Evolutionary conservation across 1,284 basidiomycete species (phyloP).

Genomic region (Tylopilus sp.): DNA sequence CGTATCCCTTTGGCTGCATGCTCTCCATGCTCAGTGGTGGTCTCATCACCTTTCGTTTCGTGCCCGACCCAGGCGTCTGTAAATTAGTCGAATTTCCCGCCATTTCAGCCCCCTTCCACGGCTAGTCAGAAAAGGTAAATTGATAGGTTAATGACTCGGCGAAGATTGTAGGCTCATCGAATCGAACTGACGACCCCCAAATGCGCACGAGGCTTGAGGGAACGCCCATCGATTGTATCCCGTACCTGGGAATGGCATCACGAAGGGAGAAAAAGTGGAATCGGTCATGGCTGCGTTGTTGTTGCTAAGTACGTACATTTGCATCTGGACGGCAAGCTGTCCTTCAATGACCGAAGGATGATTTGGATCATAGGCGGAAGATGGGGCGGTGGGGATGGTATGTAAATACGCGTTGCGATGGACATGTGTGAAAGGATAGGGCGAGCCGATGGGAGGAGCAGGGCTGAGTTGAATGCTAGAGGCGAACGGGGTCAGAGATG

Average conservation of each 20-base stretch:
- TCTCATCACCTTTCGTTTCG: conserved; percentile 50
- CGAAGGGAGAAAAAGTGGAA: conserved; percentile 77
- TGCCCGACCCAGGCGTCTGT: conserved; percentile 41
- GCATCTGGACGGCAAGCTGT: conserved; percentile 79
- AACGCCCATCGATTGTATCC: conserved; percentile 74
- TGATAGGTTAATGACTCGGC: conserved; percentile 79
- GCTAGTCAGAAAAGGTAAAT: conserved; percentile 58
- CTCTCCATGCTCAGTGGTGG: conserved; percentile 82
- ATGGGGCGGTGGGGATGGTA: conserved; percentile 52
- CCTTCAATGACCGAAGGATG: conserved; percentile 67
- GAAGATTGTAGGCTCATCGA: conserved; percentile 76
- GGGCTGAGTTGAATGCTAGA: conserved; percentile 60
- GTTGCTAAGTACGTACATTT: conserved; percentile 81
- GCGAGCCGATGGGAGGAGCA: conserved; percentile 68
- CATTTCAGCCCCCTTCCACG: conserved; percentile 49
- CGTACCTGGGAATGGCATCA: conserved; percentile 72
- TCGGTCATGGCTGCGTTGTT: conserved; percentile 71
- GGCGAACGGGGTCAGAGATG: conserved; percentile 72
- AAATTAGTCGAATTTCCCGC: conserved; percentile 49
- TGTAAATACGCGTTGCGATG: conserved; percentile 58
- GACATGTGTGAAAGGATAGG: conserved; percentile 59
- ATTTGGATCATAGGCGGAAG: conserved; percentile 61
- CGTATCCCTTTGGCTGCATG: conserved; percentile 82
- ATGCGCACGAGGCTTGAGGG: conserved; percentile 63
- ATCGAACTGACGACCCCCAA: conserved; percentile 48